Conservation (phyloP, 768 basidiomycete genomes). For the Symmetrospora coprosmae region DNA sequence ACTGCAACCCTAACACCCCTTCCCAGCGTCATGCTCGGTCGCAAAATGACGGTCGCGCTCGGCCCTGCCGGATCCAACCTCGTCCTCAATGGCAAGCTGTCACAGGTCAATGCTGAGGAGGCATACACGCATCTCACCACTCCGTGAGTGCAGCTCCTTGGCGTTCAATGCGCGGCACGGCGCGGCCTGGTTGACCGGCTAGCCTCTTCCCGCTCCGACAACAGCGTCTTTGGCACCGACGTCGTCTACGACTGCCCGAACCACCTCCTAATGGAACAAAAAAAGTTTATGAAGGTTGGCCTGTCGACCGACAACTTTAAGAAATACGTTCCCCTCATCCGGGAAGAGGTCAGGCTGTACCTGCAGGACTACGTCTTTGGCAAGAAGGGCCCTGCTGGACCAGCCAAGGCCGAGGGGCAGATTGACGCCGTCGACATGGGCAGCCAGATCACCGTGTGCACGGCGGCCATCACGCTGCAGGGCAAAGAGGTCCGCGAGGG, state of each 20-base stretch:
- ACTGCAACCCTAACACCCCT: not conserved
- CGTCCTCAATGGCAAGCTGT: conserved; percentile 81
- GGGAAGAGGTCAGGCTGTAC: conserved; percentile 27
- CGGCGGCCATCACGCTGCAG: conserved; percentile 83
- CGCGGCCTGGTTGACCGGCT: not conserved
- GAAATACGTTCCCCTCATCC: conserved; percentile 48
- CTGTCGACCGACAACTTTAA: conserved; percentile 82
- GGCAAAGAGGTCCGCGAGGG: conserved; percentile 69
- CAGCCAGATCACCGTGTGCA: conserved; percentile 83
- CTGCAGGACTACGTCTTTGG: conserved; percentile 23
- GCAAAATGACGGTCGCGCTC: conserved; percentile 76
- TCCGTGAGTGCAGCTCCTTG: conserved; percentile 34
- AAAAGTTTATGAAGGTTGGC: conserved; percentile 84
- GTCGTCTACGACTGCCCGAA: conserved; percentile 97
- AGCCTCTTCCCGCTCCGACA: not conserved
- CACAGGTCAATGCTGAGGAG: conserved; percentile 84
- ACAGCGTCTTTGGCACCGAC: conserved; percentile 72
- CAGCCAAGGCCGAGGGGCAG: not conserved
- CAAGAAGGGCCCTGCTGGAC: conserved; percentile 1
- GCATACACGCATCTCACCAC: conserved; percentile 52
- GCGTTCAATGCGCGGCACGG: not conserved
- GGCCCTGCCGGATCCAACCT: conserved; percentile 88
- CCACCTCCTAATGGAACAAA: conserved; percentile 95
- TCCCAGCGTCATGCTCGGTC: conserved; percentile 55
- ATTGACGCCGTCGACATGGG: conserved; percentile 58